phyloP scores from a whole-genome alignment of 2,329 filamentous ascomycete genomes.

The Chlorencoelia australis region DNA sequence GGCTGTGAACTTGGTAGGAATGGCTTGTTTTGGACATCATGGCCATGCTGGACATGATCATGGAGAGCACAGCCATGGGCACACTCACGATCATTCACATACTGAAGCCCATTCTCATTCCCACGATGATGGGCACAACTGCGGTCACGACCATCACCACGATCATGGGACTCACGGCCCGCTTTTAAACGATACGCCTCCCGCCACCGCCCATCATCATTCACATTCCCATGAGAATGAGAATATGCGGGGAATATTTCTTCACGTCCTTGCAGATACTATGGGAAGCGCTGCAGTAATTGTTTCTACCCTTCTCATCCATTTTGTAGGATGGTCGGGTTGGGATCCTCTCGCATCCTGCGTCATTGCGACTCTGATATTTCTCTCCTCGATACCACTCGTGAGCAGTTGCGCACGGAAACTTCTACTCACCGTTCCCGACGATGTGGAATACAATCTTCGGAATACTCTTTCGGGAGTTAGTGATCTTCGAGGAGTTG shows the following conservation, averaged over 20 bases:
- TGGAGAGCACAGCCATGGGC: conserved; percentile 12
- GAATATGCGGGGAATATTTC: conserved; percentile 96
- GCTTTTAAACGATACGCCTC: conserved; percentile 14
- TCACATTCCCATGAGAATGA: conserved; percentile 70
- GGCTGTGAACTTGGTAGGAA: conserved; percentile 83
- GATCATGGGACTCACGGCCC: conserved; percentile 20
- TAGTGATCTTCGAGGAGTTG: conserved; percentile 71
- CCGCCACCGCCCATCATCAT: conserved; percentile 24
- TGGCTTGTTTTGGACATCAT: conserved; percentile 40
- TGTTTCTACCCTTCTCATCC: conserved; percentile 77
- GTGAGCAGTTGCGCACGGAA: conserved; percentile 77
- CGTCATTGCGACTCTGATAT: conserved; percentile 86
- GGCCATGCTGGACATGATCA: conserved; percentile 35
- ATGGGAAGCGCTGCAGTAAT: conserved; percentile 93
- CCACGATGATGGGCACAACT: conserved; percentile 10
- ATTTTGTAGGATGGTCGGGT: conserved; percentile 80
- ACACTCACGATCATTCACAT: conserved; percentile 26
- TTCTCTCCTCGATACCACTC: conserved; percentile 81
- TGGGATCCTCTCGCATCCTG: conserved; percentile 94
- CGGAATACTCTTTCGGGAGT: conserved; percentile 80
- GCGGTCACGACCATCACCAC: conserved; percentile 25
- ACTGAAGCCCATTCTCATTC: conserved; percentile 23
- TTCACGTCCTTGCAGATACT: conserved; percentile 91
- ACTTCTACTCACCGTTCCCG: conserved; percentile 74
- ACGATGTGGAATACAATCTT: conserved; percentile 76